Evolutionary conservation across 2,329 filamentous ascomycete species (phyloP), one percentile per base, ranked within the genome.

Genomic region (Apiospora pterosperma): DNA sequence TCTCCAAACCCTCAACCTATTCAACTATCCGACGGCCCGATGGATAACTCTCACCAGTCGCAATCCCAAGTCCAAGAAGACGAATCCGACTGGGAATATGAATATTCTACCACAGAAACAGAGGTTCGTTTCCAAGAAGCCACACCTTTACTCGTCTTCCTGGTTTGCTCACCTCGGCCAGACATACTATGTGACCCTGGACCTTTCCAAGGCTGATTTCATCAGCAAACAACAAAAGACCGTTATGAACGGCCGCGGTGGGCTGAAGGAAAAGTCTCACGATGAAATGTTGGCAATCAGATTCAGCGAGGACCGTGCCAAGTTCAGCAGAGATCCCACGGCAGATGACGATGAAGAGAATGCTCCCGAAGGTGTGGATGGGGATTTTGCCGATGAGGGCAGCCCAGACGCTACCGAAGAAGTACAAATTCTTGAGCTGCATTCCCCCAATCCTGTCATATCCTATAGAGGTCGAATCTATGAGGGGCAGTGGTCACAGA

Each of bases 341-440:
- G 19, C 25, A 28, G 38, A 60, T 31, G 58, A 65, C 34, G 58
- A 60, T 5, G 63, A 62, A 5, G 36, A 55, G 14, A 52, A 65
- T 31, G 68, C 65, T 62, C 69, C 68, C 63, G 71, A 73, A 61
- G 72, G 71, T 38, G 69, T 66, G 28, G 71, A 73, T 25, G 31
- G 21, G 23, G 69, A 67, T 36, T 62, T 28, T 6, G 68, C 71
- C n/a, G 71, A 75, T 42, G 71, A 76, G 5, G 73, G 70, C 63
- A 73, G 69, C 11, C 68, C 70, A 8, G 70, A 66, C 21, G 75
- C 75, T 12, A 63, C 67, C 7, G 74, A 79, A 36, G 78, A 85
- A 42, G 85, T 97, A 6, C 93, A 97, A 73, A 89, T 97, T 61
- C 82, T 96, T n/a, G 93, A 92, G 34, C 83, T 97, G 4, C 91